Conservation (phyloP, 257 asterid genomes). For the Paraleonurus japonicus region DNA sequence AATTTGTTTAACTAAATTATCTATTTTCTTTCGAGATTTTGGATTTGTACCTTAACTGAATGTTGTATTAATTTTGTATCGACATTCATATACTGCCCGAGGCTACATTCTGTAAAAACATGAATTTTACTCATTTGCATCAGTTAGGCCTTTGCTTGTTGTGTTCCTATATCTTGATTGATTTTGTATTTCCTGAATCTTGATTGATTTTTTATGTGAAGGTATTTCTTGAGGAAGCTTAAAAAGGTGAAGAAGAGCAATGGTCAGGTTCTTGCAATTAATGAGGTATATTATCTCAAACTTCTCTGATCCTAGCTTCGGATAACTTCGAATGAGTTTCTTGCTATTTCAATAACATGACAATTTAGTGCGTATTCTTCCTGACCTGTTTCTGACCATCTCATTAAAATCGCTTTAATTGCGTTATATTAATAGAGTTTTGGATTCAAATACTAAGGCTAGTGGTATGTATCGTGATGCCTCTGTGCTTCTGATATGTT, state of each 20-base stretch:
- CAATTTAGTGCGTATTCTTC: background rate
- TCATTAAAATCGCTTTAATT: background rate
- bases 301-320: background rate
- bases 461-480: background rate
- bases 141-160: background rate
- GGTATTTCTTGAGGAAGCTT: conserved; percentile 45
- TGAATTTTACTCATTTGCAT: background rate
- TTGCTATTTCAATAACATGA: background rate
- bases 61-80: background rate
- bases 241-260: conserved; percentile 48
- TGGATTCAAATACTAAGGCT: background rate
- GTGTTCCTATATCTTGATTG: background rate
- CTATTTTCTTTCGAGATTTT: background rate
- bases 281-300: conserved; percentile 38
- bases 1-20: background rate
- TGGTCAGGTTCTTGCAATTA: conserved; percentile 50
- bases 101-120: background rate
- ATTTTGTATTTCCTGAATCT: background rate
- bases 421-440: background rate
- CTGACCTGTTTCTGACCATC: background rate
- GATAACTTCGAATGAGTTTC: background rate
- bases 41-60: background rate
- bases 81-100: background rate
- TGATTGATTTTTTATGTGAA: conserved; percentile 1
- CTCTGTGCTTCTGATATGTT: background rate